phyloP scores from a whole-genome alignment of 805 yeast genomes.

The Priceomyces medius region DNA sequence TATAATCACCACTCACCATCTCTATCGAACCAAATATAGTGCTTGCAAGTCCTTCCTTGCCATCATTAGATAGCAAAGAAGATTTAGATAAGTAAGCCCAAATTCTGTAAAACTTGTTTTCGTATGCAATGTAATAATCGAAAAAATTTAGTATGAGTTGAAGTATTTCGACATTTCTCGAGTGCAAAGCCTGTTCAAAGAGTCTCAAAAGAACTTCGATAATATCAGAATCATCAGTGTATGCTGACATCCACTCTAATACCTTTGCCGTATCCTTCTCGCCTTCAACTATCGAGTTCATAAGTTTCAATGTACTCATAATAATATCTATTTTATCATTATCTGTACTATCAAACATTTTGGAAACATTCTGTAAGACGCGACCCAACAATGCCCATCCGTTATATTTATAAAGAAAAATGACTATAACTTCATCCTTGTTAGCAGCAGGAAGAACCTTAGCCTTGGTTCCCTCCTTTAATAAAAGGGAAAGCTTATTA shows the following conservation, averaged over 20 bases:
- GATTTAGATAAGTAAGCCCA: conserved; percentile 80
- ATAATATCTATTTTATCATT: conserved; percentile 40
- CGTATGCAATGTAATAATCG: background rate
- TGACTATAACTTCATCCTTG: conserved; percentile 43
- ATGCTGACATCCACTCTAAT: conserved; percentile 45
- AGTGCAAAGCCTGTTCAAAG: conserved; percentile 66
- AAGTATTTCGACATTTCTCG: conserved; percentile 48
- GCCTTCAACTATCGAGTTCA: conserved; percentile 47
- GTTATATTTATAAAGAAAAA: conserved; percentile 70
- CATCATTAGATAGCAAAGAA: conserved; percentile 56
- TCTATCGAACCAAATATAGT: conserved; percentile 71
- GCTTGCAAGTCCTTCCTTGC: conserved; percentile 62
- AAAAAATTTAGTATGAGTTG: conserved; percentile 51
- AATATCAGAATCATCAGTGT: conserved; percentile 57
- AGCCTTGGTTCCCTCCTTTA: conserved; percentile 60
- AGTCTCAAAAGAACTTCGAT: conserved; percentile 60
- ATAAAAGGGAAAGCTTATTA: conserved; percentile 44
- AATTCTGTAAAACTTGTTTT: conserved; percentile 56
- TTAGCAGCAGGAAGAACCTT: conserved; percentile 56
- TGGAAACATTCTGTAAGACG: conserved; percentile 61
- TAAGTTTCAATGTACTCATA: conserved; percentile 49
- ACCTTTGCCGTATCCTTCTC: conserved; percentile 24
- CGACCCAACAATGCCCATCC: conserved; percentile 91
- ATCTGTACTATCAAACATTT: conserved; percentile 35
- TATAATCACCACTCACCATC: conserved; percentile 63